phyloP scores from a whole-genome alignment of 176 grass and related monocot genomes.

The Rhipidocladum racemiflorum region DNA sequence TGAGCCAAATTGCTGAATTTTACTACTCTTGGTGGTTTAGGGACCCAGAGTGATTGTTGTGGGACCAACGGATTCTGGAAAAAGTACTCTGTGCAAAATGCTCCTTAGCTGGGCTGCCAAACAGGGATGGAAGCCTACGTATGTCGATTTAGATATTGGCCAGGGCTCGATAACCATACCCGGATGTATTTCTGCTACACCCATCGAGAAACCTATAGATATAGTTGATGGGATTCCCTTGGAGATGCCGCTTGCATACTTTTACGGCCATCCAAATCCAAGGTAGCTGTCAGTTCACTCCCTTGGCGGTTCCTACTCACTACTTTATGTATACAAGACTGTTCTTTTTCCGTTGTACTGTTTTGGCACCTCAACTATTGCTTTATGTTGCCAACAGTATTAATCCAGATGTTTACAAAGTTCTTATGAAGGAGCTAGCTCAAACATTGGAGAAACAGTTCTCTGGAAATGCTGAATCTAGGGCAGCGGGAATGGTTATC shows the following conservation, averaged over 20 bases:
- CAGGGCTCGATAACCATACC: conserved; percentile 92
- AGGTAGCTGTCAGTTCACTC: conserved; percentile 36
- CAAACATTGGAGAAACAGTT: conserved; percentile 84
- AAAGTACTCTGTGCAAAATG: conserved; percentile 87
- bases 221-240: conserved; percentile 87
- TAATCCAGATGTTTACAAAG: conserved; percentile 86
- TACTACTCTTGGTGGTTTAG: conserved; percentile 32
- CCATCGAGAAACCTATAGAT: conserved; percentile 94
- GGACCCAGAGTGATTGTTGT: conserved; percentile 90
- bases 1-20: conserved; percentile 8
- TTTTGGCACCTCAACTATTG: conserved; percentile 5
- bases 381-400: conserved; percentile 52
- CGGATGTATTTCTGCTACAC: conserved; percentile 83
- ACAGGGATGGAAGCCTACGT: conserved; percentile 79
- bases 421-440: conserved; percentile 89
- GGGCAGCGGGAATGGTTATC: conserved; percentile 89
- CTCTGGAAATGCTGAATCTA: conserved; percentile 87
- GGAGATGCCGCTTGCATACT: conserved; percentile 92
- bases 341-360: neutral
- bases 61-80: conserved; percentile 87
- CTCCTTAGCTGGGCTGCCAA: conserved; percentile 93
- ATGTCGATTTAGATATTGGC: conserved; percentile 92
- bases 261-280: conserved; percentile 79
- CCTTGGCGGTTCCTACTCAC: neutral
- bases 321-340: conserved; percentile 12